Conservation (phyloP, 805 yeast genomes). For the Blastobotrys peoriensis region DNA sequence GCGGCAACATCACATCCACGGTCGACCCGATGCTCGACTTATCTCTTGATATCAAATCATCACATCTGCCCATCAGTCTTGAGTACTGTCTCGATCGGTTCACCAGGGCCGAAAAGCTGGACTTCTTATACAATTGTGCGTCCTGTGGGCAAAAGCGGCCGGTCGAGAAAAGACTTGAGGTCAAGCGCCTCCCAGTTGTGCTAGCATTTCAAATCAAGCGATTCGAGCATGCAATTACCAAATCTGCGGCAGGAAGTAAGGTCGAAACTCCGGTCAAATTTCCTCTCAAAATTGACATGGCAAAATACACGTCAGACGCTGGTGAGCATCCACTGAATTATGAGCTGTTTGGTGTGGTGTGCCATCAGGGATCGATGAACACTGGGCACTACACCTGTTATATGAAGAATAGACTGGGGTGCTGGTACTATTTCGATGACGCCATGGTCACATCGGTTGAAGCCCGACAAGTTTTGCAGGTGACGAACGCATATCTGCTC, state of each 20-base stretch:
- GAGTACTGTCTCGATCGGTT: constrained; percentile 68
- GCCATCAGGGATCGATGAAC: constrained; percentile 88
- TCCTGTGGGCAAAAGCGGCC: constrained; percentile 55
- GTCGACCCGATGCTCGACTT: constrained; percentile 87
- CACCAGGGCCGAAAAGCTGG: constrained; percentile 72
- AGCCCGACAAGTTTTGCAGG: constrained; percentile 52
- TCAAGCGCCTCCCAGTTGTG: constrained; percentile 68
- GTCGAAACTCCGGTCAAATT: constrained; percentile 67
- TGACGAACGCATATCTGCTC: constrained; percentile 71
- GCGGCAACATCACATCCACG: constrained; percentile 59
- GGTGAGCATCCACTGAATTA: constrained; percentile 40
- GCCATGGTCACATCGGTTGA: constrained; percentile 65
- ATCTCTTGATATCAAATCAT: constrained; percentile 60
- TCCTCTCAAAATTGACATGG: constrained; percentile 69
- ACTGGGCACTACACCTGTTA: constrained; percentile 92
- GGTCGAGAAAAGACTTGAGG: constrained; percentile 66
- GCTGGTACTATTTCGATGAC: constrained; percentile 93
- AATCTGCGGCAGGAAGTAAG: constrained; percentile 44
- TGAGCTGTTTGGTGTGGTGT: constrained; percentile 80
- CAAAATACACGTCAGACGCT: constrained; percentile 40
- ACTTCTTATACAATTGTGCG: constrained; percentile 64
- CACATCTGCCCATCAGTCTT: constrained; percentile 30
- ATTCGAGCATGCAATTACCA: constrained; percentile 46
- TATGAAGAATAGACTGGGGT: constrained; percentile 63
- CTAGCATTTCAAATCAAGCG: constrained; percentile 76